These are phyloP conservation scores for Linum trigynum DNA, from an alignment of 345 rosid species.

Conservation along the genomic window DNA sequence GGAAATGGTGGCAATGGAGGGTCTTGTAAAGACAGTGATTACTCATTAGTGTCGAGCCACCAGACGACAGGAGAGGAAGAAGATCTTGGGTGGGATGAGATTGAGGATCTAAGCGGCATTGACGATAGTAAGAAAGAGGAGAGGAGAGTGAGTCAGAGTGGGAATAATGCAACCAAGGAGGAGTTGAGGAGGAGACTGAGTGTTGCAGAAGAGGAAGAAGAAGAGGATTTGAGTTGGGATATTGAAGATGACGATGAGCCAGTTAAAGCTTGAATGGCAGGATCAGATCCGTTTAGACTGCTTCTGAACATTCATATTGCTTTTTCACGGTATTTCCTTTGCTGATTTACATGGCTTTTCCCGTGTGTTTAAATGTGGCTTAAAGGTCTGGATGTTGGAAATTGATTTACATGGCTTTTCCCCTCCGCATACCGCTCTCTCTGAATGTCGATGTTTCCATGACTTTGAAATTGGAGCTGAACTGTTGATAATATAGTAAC, in stretches of 20 bases:
- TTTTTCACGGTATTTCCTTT: too few relatives aligned
- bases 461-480: too few relatives aligned
- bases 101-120: slow-evolving; percentile 59
- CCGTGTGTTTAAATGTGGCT: too few relatives aligned
- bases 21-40: slow-evolving; percentile 34
- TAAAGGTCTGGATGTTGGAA: too few relatives aligned
- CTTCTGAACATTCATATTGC: too few relatives aligned
- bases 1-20: slow-evolving; percentile 24
- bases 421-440: too few relatives aligned
- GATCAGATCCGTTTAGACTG: too few relatives aligned
- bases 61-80: slow-evolving; percentile 36
- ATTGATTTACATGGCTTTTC: too few relatives aligned
- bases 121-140: slow-evolving; percentile 19
- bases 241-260: slow-evolving; percentile 65
- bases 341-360: too few relatives aligned
- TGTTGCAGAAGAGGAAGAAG: slow-evolving; percentile 61
- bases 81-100: slow-evolving; percentile 82
- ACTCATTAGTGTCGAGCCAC: slow-evolving; percentile 21
- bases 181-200: slow-evolving; percentile 57
- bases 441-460: too few relatives aligned
- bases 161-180: slow-evolving; percentile 20
- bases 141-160: slow-evolving; percentile 29
- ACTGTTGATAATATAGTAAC: too few relatives aligned
- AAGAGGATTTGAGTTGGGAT: slow-evolving; percentile 88
- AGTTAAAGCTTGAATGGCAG: slow-evolving; percentile 17